Conservation (phyloP, 1,139 yeast genomes). For the Trichomonascaceae sp. region DNA sequence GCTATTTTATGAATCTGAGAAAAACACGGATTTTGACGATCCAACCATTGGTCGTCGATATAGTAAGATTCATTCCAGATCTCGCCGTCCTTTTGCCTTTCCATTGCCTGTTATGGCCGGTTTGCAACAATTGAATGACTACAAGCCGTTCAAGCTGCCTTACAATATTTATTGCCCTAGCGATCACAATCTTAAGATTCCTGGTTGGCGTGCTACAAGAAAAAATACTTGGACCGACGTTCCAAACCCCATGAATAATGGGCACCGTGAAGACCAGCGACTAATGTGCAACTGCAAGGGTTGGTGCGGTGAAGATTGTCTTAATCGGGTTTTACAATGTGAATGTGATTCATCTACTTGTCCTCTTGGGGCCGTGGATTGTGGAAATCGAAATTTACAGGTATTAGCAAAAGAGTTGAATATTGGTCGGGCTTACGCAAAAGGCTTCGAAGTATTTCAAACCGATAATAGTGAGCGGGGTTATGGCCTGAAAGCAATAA, state of each 20-base stretch:
- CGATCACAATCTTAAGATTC: conserved; percentile 21
- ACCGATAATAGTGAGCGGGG: conserved; percentile 25
- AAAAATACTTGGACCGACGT: conserved; percentile 27
- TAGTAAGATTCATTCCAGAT: conserved; percentile 3
- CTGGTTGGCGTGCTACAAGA: conserved; percentile 30
- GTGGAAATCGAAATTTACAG: conserved; percentile 37
- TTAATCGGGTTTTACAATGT: conserved; percentile 29
- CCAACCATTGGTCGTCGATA: background rate
- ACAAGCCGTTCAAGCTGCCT: conserved; percentile 30
- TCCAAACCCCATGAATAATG: conserved; percentile 17
- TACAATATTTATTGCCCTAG: conserved; percentile 34
- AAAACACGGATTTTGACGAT: background rate
- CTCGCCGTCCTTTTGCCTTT: conserved; percentile 13
- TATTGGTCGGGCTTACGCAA: conserved; percentile 24
- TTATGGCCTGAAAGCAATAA: conserved; percentile 34
- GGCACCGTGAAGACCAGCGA: conserved; percentile 14
- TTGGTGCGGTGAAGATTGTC: conserved; percentile 34
- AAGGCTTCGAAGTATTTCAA: conserved; percentile 32
- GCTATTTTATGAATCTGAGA: conserved; percentile 9
- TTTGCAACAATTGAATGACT: conserved; percentile 12
- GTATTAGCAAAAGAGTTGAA: conserved; percentile 19
- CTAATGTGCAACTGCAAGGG: conserved; percentile 30
- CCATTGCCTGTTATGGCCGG: conserved; percentile 23
- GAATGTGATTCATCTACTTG: conserved; percentile 36
- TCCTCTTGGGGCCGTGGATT: conserved; percentile 30